Base-by-base conservation (phyloP, 306 rosid genomes). In the Prinsepia uniflora region DNA sequence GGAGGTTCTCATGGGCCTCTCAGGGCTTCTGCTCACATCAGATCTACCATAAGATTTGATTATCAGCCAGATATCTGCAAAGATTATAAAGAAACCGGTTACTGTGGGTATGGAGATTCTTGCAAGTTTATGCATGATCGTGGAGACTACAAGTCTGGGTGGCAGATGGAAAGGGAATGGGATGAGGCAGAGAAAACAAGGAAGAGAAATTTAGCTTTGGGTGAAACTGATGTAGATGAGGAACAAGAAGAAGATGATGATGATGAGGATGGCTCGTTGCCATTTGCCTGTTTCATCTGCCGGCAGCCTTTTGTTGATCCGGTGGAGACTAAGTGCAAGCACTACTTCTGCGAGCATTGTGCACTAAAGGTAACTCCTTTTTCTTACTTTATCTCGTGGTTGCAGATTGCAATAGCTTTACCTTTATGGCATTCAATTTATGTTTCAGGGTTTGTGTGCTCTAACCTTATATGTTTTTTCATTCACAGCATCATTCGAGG, bases 131-230 rank as follows among this genome's bases (percentile, higher is more conserved):
- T 89, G 97, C 97, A 92, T 77, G 97, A 89, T 77, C 90, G 96
- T n/a, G 97, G 96, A 72, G 97, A 92, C 72, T 92, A 92, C 84
- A 89, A 92, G 79, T 76, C 96, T 63, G 96, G 97, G 30, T 92
- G 97, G 97, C 96, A 87, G 75, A 8, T 87, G 96, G 97, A 92
- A 71, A 87, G 84, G 86, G 97, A 92, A 68, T 92, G 97, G 97
- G 94, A 92, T 0, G 97, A 92, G 68, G 91, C 87, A 48, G 96
- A 89, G 90, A 92, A 92, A 81, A 79, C 78, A 34, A 85, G 97
- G 78, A 92, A 72, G 83, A 86, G 89, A 82, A 87, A 90, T 67
- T 65, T 87, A 60, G 96, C 97, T 72, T 73, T 86, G 24, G 77
- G 88, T 24, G 41, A 70, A 44, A 86, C 74, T 63, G 90, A 80